Base-by-base conservation (phyloP, 2,329 filamentous ascomycete species). In the Colletotrichum orchidophilum region DNA sequence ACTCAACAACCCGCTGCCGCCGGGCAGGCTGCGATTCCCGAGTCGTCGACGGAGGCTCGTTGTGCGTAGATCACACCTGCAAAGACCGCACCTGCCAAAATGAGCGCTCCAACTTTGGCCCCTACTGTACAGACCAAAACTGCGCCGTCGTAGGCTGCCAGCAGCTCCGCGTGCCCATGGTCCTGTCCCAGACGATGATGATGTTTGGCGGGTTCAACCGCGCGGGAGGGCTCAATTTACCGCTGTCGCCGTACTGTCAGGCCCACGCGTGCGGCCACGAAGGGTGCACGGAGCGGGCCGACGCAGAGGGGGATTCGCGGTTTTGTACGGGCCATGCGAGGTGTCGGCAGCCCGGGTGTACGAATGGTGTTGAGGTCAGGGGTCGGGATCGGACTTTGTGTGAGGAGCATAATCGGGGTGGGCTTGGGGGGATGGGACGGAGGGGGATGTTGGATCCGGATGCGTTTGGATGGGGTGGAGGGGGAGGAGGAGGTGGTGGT, bases 21-120 rank as follows among this genome's bases (percentile, higher is more conserved):
- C 62, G 15, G 15, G 49, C 49, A 5, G 49, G 50, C 31, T 74
- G 73, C 60, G 69, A 69, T n/a, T 50, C 55, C 3, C 54, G 61
- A 35, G 59, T 67, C 6, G 54, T 72, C 8, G 66, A 69, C 9
- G 63, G 61, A 6, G 74, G 54, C 29, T 18, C 59, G 49, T 57
- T 52, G 54, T 78, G 76, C 54, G 72, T 72, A 9, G 71, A 63
- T 39, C 77, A 78, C 57, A 52, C 76, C 60, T 80, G 78, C 70
- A 73, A 72, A 18, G 57, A 73, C 29, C 73, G 70, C 21, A 65
- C 71, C 49, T 79, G 78, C 50, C 63, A 15, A 13, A 63, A 60
- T 31, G 69, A 67, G 66, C 68, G 72, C 21, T 33, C 53, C 1
- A 33, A 5, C 29, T 54, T 62, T 21, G 60, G 69, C 35, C 58